phyloP scores from a whole-genome alignment of 2,329 filamentous ascomycete species.

The Exophiala spinifera region DNA sequence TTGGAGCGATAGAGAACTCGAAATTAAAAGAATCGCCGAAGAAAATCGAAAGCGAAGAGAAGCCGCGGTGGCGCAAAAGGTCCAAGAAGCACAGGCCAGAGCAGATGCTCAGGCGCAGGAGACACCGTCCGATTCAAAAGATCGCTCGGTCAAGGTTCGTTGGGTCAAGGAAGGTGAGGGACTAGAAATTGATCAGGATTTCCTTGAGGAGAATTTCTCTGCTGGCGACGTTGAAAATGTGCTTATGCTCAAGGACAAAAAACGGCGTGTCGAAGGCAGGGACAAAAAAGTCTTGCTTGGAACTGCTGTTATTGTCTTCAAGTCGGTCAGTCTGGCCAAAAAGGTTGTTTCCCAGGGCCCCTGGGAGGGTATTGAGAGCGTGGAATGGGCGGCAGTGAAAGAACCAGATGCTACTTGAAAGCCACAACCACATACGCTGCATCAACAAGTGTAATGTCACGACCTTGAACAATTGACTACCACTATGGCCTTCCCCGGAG shows the following conservation, averaged over 20 bases:
- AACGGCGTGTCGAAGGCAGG: slow-evolving; percentile 45
- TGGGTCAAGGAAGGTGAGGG: slow-evolving; percentile 51
- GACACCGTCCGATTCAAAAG: slow-evolving; percentile 35
- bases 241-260: slow-evolving; percentile 54
- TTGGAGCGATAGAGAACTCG: slow-evolving; percentile 51
- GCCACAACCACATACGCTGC: neutral
- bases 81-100: slow-evolving; percentile 37
- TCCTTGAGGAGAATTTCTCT: slow-evolving; percentile 48
- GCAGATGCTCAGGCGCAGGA: slow-evolving; percentile 34
- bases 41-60: slow-evolving; percentile 50
- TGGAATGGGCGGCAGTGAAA: slow-evolving; percentile 54
- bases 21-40: slow-evolving; percentile 53
- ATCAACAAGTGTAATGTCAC: neutral
- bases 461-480: neutral
- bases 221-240: slow-evolving; percentile 59
- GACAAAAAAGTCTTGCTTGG: slow-evolving; percentile 52
- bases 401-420: slow-evolving; percentile 49
- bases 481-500: no score
- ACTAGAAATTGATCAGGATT: slow-evolving; percentile 47
- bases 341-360: slow-evolving; percentile 33
- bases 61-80: slow-evolving; percentile 45
- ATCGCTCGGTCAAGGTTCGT: slow-evolving; percentile 57
- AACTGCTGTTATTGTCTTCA: slow-evolving; percentile 56
- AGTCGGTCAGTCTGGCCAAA: slow-evolving; percentile 47
- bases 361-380: slow-evolving; percentile 51